These are phyloP conservation scores for Myxozyma neglecta DNA, from an alignment of 805 yeast species.

Conservation along the genomic window DNA sequence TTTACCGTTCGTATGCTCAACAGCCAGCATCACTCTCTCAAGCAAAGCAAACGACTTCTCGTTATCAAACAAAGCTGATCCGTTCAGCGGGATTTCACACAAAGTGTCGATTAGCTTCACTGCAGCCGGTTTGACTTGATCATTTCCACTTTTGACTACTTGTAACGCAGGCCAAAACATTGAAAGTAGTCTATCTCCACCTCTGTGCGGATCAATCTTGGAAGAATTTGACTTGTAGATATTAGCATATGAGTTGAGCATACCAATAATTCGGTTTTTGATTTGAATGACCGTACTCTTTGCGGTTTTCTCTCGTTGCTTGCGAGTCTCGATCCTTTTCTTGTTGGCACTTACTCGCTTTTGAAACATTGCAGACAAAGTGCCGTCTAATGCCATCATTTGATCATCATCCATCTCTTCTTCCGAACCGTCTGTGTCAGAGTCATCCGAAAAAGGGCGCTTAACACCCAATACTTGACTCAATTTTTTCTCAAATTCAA, in stretches of 20 bases:
- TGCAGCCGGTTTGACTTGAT: not conserved
- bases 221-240: not conserved
- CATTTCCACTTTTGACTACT: not conserved
- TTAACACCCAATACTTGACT: conserved; percentile 22
- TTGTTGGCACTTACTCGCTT: conserved; percentile 12
- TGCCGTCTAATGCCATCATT: conserved; percentile 25
- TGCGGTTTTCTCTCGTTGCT: conserved; percentile 14
- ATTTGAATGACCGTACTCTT: conserved; percentile 2
- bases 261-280: not conserved
- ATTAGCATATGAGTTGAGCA: not conserved
- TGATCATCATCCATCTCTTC: conserved; percentile 30
- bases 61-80: not conserved
- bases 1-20: conserved; percentile 13
- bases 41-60: not conserved
- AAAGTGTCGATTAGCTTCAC: not conserved
- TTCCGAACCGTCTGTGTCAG: conserved; percentile 8
- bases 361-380: conserved; percentile 22
- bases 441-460: conserved; percentile 8
- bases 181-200: not conserved
- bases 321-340: conserved; percentile 7
- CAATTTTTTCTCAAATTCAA: conserved; percentile 18
- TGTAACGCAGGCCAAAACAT: conserved; percentile 11
- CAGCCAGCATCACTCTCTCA: not conserved
- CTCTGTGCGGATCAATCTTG: not conserved
- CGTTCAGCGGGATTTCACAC: not conserved